Conservation (phyloP, 768 basidiomycete genomes). For the Phylloporus sp. region DNA sequence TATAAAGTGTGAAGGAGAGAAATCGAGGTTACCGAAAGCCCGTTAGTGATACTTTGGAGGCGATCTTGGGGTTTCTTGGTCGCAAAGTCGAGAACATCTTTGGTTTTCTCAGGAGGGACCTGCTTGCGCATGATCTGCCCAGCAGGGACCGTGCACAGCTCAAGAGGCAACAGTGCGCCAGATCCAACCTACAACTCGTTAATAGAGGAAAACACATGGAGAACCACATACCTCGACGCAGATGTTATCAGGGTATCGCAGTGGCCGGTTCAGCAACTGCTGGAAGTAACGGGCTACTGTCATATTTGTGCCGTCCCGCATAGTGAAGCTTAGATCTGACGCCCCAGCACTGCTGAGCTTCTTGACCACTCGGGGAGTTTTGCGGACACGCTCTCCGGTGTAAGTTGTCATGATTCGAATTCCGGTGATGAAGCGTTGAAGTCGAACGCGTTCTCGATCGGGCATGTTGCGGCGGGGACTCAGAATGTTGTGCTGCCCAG, state of each 20-base stretch:
- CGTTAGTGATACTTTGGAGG: constrained; percentile 48
- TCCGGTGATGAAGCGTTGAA: constrained; percentile 54
- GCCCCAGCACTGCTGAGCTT: constrained; percentile 54
- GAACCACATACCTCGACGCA: constrained; percentile 57
- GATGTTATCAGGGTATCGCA: constrained; percentile 57
- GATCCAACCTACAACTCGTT: constrained; percentile 44
- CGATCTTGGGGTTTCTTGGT: constrained; percentile 58
- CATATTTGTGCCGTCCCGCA: constrained; percentile 50
- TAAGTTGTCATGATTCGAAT: constrained; percentile 45
- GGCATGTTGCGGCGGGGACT: constrained; percentile 40
- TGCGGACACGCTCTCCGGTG: constrained; percentile 32
- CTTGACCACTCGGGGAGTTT: constrained; percentile 56
- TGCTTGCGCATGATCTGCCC: constrained; percentile 74
- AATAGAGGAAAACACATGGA: constrained; percentile 17
- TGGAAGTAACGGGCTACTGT: constrained; percentile 63
- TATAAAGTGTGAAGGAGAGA: not conserved
- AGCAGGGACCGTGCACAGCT: constrained; percentile 53
- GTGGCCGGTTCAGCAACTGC: constrained; percentile 43
- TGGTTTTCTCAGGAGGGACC: constrained; percentile 61
- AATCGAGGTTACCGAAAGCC: constrained; percentile 41
- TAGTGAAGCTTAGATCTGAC: constrained; percentile 46
- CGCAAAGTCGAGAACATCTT: constrained; percentile 58
- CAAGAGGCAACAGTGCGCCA: constrained; percentile 62
- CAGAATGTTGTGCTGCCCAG: constrained; percentile 29
- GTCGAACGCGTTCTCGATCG: constrained; percentile 47